phyloP scores from a whole-genome alignment of 305 asterid species.

The Plantago lanceolata region DNA sequence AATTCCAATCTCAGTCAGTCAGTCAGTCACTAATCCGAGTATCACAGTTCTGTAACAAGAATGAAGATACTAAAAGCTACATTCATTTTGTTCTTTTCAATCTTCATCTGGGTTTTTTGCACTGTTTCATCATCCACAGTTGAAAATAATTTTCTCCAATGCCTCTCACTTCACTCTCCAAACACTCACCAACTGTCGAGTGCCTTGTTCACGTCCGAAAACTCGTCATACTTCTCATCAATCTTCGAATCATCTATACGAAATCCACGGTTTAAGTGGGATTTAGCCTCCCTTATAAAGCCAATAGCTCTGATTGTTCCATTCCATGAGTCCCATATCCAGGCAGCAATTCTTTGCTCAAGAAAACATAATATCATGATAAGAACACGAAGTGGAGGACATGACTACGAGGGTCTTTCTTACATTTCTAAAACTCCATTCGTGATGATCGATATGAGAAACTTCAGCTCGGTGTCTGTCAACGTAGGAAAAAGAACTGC shows the following conservation, averaged over 20 bases:
- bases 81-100: no score
- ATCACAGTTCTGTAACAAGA: no score
- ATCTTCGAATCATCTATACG: constrained; percentile 12
- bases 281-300: constrained; percentile 13
- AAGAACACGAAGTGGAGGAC: constrained; percentile 45
- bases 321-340: constrained; percentile 30
- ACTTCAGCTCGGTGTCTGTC: constrained; percentile 29
- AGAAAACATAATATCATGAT: constrained; percentile 30
- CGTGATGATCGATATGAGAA: constrained; percentile 37
- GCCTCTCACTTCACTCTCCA: no score
- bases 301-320: constrained; percentile 42
- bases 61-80: no score
- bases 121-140: no score
- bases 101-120: no score
- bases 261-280: constrained; percentile 24
- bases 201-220: no score
- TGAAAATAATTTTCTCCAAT: no score
- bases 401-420: constrained; percentile 45
- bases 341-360: constrained; percentile 36
- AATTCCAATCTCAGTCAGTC: no score
- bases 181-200: no score
- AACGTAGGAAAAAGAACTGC: constrained; percentile 27
- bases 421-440: constrained; percentile 33
- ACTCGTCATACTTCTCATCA: constrained; percentile 5
- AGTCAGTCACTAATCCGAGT: no score